Evolutionary conservation across 371 early-diverging fungal genomes (phyloP).

Genomic region (Parasitella parasitica): DNA sequence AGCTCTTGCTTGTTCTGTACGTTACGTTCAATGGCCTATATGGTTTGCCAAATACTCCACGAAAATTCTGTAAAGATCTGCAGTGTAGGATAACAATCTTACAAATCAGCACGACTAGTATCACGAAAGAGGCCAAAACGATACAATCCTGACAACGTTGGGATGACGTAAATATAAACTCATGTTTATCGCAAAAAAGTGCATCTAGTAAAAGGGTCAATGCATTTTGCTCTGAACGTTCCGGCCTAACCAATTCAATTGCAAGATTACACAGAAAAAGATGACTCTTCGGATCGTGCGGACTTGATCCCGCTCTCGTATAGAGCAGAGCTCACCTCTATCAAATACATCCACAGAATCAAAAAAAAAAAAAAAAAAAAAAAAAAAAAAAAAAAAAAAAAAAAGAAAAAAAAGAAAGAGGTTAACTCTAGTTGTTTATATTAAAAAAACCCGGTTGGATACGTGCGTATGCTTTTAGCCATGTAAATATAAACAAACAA

Average conservation of each 20-base stretch:
- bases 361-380: background rate
- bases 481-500: too few species aligned
- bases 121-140: too few species aligned
- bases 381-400: background rate
- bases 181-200: background rate
- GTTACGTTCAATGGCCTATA: background rate
- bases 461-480: too few species aligned
- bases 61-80: background rate
- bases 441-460: too few species aligned
- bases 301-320: background rate
- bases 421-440: conserved; percentile 1
- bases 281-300: background rate
- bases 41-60: background rate
- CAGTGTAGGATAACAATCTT: background rate
- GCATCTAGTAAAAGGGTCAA: background rate
- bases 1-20: background rate
- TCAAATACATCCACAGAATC: background rate
- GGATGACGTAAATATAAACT: background rate
- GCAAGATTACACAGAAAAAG: background rate
- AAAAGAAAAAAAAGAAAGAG: background rate
- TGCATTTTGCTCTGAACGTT: background rate
- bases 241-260: background rate
- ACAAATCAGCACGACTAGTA: too few species aligned
- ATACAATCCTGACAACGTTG: background rate
- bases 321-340: background rate